Evolutionary conservation across 2,329 filamentous ascomycete species (phyloP), one percentile per base, ranked within the genome.

Genomic region (Cordyceps farinosa): DNA sequence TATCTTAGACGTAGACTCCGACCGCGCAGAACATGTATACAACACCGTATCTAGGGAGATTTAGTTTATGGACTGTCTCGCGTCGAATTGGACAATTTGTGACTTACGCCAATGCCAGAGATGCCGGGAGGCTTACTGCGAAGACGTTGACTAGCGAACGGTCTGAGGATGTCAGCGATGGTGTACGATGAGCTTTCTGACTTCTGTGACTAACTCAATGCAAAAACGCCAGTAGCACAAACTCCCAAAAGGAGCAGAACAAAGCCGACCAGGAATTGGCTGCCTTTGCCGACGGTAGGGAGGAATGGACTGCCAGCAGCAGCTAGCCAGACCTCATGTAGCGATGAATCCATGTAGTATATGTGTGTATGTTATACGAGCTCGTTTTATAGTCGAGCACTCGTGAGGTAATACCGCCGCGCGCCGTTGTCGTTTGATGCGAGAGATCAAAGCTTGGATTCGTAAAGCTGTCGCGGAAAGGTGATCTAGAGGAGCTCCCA

Each of bases 11-110:
- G 87, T 99, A 98, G 74, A 99, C 95, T 76, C 95, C 95, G 75
- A 95, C 95, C 65, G 93, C 95, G 79, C 95, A 99, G 79, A 99
- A 98, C 90, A 97, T 97, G 80, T 95, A 97, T 52, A 99, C 92
- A 57, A 94, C 89, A 70, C 95, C 95, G 77, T 97, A 90, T 57
- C 94, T 97, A 73, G 11, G 30, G 34, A 27, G 1, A 36, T 32
- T 70, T 61, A 74, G 74, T 60, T 50, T 58, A 38, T 30, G 32
- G 44, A 15, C 22, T 30, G 32, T 3, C 27, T 48, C 15, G 57
- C 56, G 66, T 54, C 38, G 34, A 17, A 45, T 32, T 67, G 47
- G 40, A 29, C 22, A 36, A 55, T 59, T 54, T 36, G 45, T 38
- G 45, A 79, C 91, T 73, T 87, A 98, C 94, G 91, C 94, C 79